Evolutionary conservation across 139 green algal genomes (phyloP).

Genomic region (Chlorella sp.): DNA sequence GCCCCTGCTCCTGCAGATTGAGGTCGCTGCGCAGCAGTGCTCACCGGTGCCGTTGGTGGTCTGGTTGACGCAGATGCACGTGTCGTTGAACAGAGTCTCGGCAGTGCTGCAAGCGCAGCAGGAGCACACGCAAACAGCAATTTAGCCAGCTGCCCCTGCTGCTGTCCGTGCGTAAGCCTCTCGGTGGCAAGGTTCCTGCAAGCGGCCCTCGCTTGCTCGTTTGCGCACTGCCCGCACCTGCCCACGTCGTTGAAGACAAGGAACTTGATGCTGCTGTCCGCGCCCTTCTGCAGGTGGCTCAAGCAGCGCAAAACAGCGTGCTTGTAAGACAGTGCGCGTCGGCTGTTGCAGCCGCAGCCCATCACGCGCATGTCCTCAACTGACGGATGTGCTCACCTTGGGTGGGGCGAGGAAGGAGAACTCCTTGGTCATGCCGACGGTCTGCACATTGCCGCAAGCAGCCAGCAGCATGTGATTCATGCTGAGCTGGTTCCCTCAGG

Average conservation of each 20-base stretch:
- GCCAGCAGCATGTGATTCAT: not conserved
- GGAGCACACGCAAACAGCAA: too few species aligned
- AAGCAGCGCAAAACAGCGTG: not conserved
- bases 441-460: not conserved
- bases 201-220: too few species aligned
- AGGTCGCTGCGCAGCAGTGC: too few species aligned
- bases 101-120: too few species aligned
- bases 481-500: not conserved
- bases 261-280: not conserved
- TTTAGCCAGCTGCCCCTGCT: too few species aligned
- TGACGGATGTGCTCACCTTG: not conserved
- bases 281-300: not conserved
- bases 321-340: too few species aligned
- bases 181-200: too few species aligned
- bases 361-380: not conserved
- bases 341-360: too few species aligned
- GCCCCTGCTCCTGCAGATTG: too few species aligned
- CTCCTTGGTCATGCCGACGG: not conserved
- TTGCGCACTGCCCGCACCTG: too few species aligned
- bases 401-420: not conserved
- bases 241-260: not conserved
- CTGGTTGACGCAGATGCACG: not conserved
- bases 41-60: too few species aligned
- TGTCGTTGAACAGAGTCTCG: not conserved
- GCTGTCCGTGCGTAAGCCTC: too few species aligned